Percentiles rank a stretch among this genome's conserved stretches.
phyloP scores from a whole-genome alignment of 2,329 filamentous ascomycete genomes.

The Fonsecaea multimorphosa region DNA sequence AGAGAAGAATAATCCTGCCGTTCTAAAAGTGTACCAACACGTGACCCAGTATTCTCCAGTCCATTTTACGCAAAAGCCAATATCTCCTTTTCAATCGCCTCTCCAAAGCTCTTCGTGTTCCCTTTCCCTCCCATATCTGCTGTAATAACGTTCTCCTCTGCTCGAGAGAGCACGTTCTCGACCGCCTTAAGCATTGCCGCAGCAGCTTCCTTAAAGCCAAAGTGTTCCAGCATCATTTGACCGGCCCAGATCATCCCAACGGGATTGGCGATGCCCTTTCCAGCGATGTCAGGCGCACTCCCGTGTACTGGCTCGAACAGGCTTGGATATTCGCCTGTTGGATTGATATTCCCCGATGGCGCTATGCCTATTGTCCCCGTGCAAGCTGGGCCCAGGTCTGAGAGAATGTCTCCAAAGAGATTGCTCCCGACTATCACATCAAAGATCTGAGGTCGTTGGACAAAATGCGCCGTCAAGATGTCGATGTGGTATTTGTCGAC shows the following conservation, averaged over 20 bases:
- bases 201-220: constrained; percentile 78
- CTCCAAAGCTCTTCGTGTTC: constrained; percentile 92
- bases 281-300: constrained; percentile 93
- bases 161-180: constrained; percentile 79
- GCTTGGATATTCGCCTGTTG: constrained; percentile 62
- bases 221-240: constrained; percentile 96
- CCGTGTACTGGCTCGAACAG: constrained; percentile 96
- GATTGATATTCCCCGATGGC: constrained; percentile 96
- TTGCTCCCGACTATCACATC: constrained; percentile 89
- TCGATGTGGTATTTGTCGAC: constrained; percentile 98
- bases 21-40: too few relatives aligned
- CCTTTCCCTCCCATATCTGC: constrained; percentile 95
- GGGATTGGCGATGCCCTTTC: constrained; percentile 95
- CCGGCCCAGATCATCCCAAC: constrained; percentile 92
- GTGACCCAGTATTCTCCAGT: too few relatives aligned
- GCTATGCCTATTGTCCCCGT: constrained; percentile 83
- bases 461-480: constrained; percentile 99
- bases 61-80: constrained; percentile 8
- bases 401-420: constrained; percentile 90
- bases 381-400: constrained; percentile 90
- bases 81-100: constrained; percentile 72
- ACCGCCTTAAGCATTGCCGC: constrained; percentile 89
- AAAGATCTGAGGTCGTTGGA: constrained; percentile 86
- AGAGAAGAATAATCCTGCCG: background rate
- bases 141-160: constrained; percentile 80